These are phyloP conservation scores for Sporothrix protearum DNA, from an alignment of 2,329 filamentous ascomycete species.

Conservation along the genomic window DNA sequence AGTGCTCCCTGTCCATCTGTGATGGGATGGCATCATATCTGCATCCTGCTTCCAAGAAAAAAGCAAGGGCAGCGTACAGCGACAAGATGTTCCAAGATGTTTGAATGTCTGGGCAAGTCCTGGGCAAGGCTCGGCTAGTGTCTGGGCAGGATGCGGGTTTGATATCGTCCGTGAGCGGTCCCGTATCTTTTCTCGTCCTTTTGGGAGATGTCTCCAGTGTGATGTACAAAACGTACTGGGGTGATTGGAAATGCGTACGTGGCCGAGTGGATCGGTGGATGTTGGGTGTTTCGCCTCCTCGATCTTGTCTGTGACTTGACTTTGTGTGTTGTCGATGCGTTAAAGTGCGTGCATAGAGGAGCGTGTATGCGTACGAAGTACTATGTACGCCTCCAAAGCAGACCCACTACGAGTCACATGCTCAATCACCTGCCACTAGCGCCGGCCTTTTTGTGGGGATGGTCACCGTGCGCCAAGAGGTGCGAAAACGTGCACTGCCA, in stretches of 20 bases:
- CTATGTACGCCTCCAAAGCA: not conserved
- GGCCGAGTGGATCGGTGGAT: not conserved
- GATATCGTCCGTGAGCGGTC: not conserved
- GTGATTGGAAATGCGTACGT: not conserved
- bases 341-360: not conserved
- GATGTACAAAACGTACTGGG: not conserved
- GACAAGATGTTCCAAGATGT: slow-evolving; percentile 12
- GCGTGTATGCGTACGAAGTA: too few relatives aligned
- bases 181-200: not conserved
- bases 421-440: slow-evolving; percentile 11
- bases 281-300: not conserved
- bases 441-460: not conserved
- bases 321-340: not conserved
- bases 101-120: not conserved
- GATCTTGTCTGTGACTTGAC: not conserved
- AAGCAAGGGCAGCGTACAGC: slow-evolving; percentile 7
- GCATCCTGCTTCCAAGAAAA: slow-evolving; percentile 5
- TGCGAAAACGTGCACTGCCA: not conserved
- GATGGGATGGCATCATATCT: not conserved
- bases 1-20: not conserved
- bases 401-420: slow-evolving; percentile 8
- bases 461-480: slow-evolving; percentile 12
- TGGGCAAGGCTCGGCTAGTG: slow-evolving; percentile 10
- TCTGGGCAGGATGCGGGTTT: slow-evolving; percentile 1
- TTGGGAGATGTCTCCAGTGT: not conserved